Percentiles rank a stretch among this genome's conserved stretches.
Conservation (phyloP, 495 filamentous ascomycete genomes). For the Penicillium roqueforti region DNA sequence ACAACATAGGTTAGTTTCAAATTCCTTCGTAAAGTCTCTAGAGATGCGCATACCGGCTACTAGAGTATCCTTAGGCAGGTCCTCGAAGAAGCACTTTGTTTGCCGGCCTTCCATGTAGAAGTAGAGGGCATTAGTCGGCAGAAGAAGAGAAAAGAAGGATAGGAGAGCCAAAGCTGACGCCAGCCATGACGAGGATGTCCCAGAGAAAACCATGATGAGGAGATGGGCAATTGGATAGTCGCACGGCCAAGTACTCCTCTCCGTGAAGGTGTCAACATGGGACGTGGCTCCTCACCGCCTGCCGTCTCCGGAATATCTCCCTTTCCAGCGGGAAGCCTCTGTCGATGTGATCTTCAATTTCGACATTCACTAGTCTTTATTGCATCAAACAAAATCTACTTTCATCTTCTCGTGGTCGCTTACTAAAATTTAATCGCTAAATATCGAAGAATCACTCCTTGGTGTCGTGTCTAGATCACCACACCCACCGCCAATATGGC, state of each 20-base stretch:
- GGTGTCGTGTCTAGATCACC: constrained; percentile 3
- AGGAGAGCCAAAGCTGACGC: constrained; percentile 33
- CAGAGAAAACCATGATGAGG: constrained; percentile 32
- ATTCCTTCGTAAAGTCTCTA: not conserved
- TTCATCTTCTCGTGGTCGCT: not conserved
- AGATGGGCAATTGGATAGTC: constrained; percentile 13
- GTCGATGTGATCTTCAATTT: constrained; percentile 19
- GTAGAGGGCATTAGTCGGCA: constrained; percentile 77
- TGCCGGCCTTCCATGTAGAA: constrained; percentile 87
- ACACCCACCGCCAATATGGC: constrained; percentile 50
- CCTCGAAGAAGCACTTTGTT: constrained; percentile 87
- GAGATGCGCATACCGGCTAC: constrained; percentile 65
- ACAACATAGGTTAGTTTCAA: not conserved
- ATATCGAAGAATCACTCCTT: not conserved
- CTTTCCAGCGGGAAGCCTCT: constrained; percentile 17
- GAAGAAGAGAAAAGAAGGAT: constrained; percentile 42
- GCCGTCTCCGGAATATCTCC: constrained; percentile 14
- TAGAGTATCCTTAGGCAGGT: constrained; percentile 94
- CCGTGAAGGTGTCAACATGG: constrained; percentile 21
- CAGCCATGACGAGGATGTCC: constrained; percentile 40
- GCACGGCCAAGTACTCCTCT: constrained; percentile 9
- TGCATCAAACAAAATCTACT: constrained; percentile 1
- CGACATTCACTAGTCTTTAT: constrained; percentile 2
- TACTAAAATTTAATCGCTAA: not conserved
- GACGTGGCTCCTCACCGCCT: constrained; percentile 22